Evolutionary conservation across 352 stramenopile species (phyloP), one percentile per base, ranked within the genome.

Genomic region (Pythium dissimile): DNA sequence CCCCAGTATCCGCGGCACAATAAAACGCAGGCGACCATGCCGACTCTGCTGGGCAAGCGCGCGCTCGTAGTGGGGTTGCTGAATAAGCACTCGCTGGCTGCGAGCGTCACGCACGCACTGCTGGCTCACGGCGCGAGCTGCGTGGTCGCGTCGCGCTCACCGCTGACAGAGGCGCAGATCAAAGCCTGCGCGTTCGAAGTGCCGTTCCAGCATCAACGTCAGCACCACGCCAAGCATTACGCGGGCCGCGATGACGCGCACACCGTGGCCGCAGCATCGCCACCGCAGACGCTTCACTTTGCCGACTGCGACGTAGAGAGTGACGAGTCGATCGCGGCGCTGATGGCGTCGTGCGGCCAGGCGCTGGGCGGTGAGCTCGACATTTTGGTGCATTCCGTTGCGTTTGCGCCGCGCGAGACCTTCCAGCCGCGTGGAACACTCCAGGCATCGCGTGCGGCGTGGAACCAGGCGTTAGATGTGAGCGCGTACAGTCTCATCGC

Each of bases 401-500:
- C 92, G 15, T 96, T 93, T 66, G 90, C 88, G 9, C 77, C 88
- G 28, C 67, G 68, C 8, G 75, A 92, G 43, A 82, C 87, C 26
- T 88, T 97, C 39, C 67, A 84, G 10, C 56, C 66, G 6, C 59
- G 46, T 20, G 78, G 78, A 49, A 69, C 94, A n/a, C 52, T 95
- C 28, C 47, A 74, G 15, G 68, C 71, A 1, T 66, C 72, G 5
- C 58, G 65, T 7, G 56, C 79, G 20, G 79, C 75, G 28, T 98
- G 88, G 82, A 62, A 71, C 16, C 65, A 90, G 38, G 86, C 90
- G 10, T 74, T 96, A 46, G 78, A 94, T 54, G 64, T 96, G 7
- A 97, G 89, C 54, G 75, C 88, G 8, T 96, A 96, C 71, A 97
- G 87, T 50, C 73, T 98, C n/a, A 76, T 98, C 45, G 73, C 86